Evolutionary conservation across 169 alveolate species (phyloP), one percentile per base, ranked within the genome.

Genomic region (Fabrea salina): DNA sequence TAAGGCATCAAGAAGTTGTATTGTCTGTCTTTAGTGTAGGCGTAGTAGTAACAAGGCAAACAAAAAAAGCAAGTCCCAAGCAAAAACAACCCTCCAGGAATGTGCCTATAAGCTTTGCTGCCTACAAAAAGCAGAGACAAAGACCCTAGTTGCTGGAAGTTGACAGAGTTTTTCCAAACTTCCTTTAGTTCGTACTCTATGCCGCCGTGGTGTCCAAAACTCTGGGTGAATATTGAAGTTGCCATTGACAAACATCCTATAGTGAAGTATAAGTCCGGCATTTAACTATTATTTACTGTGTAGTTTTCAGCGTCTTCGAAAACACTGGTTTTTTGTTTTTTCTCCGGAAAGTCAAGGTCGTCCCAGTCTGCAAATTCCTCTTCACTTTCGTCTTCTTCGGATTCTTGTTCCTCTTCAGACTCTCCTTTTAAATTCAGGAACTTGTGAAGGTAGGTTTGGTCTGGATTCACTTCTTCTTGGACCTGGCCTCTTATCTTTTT

Each of bases 361-460:
- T 61, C 35, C 43, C 50, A 75, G 27, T 64, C 78, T 25, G 33
- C 75, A 35, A 8, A 33, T 2, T 30, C 83, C 49, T 53, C 82
- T 32, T 57, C 59, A 35, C 59, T 72, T 19, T 59, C 79, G 7
- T 70, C 86, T 6, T 40, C 82, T 35, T 56, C 82, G 8, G 40
- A 68, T 0, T 81, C 83, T 13, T 70, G 43, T 5, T 41, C 25
- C 19, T 77, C 78, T 67, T 68, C 75, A 16, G 35, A 44, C 19
- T 74, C 59, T 27, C 39, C 30, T 44, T 78, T 83, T 58, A 82
- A 25, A 40, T 82, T 22, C 77, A 86, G 79, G 66, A 72, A 86
- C 61, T 80, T 86, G 33, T 76, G 41, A 33, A 86, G 35, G 54
- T 49, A 86, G 50, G 75, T 50, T 47, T 86, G 89, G 49, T 86